Base-by-base conservation (phyloP, 495 filamentous ascomycete genomes). In the Cercophora sp. region DNA sequence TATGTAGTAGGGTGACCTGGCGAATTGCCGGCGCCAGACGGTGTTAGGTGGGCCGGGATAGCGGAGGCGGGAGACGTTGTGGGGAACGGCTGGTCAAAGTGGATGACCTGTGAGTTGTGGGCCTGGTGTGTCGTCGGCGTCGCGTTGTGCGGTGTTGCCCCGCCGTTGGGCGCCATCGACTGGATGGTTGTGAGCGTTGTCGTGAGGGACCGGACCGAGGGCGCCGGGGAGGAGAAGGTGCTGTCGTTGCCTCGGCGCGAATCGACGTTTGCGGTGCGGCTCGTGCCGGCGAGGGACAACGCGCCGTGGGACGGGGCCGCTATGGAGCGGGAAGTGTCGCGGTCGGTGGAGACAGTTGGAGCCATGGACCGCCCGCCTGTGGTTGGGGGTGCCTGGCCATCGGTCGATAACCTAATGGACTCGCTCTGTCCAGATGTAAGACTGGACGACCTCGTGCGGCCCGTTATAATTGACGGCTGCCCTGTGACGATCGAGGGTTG, bases 181-280 rank as follows among this genome's bases (percentile, higher is more conserved):
- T 98, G 93, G 41, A 97, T 92, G 0, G 93, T 98, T 0, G 93
- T 98, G 44, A 98, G 79, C 3, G 93, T 97, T 0, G 93, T 98
- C 1, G 93, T 90, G 42, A 98, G 76, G 1, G 91, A 96, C 47
- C 87, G 88, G 22, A 93, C 84, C 4, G 91, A 96, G 3, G 91
- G 91, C 8, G 89, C 86, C 4, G 92, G 93, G 0, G 93, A 96
- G 5, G 91, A 96, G 66, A 96, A 97, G 8, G 88, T 93, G 78
- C 89, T 91, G 60, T 82, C 88, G 15, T 85, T 86, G 46, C 87
- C 89, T 39, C 82, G 78, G 35, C 77, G 79, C 3, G 81, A 81
- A 51, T 85, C 84, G 37, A 87, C 83, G 10, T 78, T 82, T 23
- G 77, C 78, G 48, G 86, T 89, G 58, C 78, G 77, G 45, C 78